These are phyloP conservation scores for Aspergillus olivimuriae DNA, from an alignment of 495 filamentous ascomycete species.

Conservation along the genomic window DNA sequence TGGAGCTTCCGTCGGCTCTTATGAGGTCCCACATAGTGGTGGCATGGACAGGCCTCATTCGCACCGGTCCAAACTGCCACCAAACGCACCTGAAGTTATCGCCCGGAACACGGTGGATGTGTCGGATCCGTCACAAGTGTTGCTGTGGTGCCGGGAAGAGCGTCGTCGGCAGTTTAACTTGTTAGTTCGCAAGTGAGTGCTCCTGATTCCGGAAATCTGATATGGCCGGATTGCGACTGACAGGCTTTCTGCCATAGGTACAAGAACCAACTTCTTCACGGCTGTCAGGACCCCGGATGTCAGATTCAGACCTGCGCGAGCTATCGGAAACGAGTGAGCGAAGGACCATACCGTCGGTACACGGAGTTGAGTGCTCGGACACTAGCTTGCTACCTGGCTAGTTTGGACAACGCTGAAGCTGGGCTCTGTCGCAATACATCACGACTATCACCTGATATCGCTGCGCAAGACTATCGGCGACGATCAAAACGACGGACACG, in stretches of 20 bases:
- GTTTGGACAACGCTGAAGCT: constrained; percentile 67
- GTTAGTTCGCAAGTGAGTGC: constrained; percentile 45
- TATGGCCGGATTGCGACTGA: constrained; percentile 3
- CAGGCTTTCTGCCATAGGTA: constrained; percentile 47
- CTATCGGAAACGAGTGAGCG: constrained; percentile 59
- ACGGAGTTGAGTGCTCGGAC: constrained; percentile 65
- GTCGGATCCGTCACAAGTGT: constrained; percentile 36
- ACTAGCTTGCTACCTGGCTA: constrained; percentile 71
- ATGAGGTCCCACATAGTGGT: constrained; percentile 24
- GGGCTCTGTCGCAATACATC: constrained; percentile 61
- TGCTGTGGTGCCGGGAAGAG: constrained; percentile 44
- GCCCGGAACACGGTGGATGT: constrained; percentile 44
- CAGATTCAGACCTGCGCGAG: constrained; percentile 75
- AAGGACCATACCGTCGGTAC: constrained; percentile 66
- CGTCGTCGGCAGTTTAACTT: constrained; percentile 45
- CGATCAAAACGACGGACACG: constrained; percentile 26
- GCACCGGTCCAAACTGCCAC: constrained; percentile 40
- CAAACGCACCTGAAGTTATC: constrained; percentile 44
- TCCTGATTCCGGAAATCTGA: not conserved
- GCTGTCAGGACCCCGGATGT: constrained; percentile 66
- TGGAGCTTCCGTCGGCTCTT: constrained; percentile 39
- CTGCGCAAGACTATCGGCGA: constrained; percentile 19
- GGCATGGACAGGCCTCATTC: constrained; percentile 24
- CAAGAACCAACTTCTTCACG: constrained; percentile 75
- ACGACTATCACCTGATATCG: constrained; percentile 25